Evolutionary conservation across 2,329 filamentous ascomycete species (phyloP), one percentile per base, ranked within the genome.

Genomic region (Aaosphaeria arxii): DNA sequence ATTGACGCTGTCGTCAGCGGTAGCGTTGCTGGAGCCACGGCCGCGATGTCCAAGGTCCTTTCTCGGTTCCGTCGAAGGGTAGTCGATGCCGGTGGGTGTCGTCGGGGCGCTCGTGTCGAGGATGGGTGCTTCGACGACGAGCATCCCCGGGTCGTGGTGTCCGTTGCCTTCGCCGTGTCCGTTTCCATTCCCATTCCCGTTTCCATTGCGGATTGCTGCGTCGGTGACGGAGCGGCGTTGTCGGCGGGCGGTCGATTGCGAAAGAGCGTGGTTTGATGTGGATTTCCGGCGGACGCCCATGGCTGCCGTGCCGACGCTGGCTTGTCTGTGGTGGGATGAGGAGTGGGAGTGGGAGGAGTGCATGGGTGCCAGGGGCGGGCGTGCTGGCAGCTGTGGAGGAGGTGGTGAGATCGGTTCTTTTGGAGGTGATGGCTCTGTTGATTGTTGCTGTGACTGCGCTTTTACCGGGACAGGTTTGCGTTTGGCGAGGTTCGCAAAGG

Each of bases 401-500:
- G 50, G 5, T 57, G 32, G 17, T 9, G 33, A 36, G 17, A 3
- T 24, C 4, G 33, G 33, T 9, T 36, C n/a, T 24, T 40, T 17
- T 7, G 17, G 32, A 11, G 67, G 29, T 36, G 44, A 39, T 30
- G 40, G 32, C 30, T 41, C 44, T 6, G 6, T 9, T 6, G 24
- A 36, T 28, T 9, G 28, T 40, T 45, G 24, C 51, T 31, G 13
- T 42, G 32, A 42, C 38, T 7, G 42, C 3, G 11, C 40, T 31
- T 35, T 30, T 4, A 46, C 11, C 6, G 79, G 71, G 6, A 86
- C 71, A 2, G 83, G 78, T 58, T 87, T 89, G n/a, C 86, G 77
- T 62, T 82, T 85, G 3, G 85, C 81, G 1, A 85, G 53, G 42
- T 62, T 69, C 5, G 58, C 64, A 40, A 69, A 56, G 5, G 63